phyloP scores from a whole-genome alignment of 2,329 filamentous ascomycete genomes.

The Phialophora tarda region DNA sequence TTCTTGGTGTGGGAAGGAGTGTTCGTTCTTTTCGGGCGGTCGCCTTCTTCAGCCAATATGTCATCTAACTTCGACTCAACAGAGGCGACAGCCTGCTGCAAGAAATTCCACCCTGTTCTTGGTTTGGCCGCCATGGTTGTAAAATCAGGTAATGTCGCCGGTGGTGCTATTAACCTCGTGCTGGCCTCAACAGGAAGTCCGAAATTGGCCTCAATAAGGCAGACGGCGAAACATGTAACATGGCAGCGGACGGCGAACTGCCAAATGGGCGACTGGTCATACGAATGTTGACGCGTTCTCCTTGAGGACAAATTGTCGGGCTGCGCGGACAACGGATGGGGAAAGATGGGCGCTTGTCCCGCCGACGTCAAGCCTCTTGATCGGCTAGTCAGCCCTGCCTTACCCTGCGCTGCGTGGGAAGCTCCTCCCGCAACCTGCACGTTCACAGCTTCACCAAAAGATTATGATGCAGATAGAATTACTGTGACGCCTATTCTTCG shows the following conservation, averaged over 20 bases:
- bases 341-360: constrained; percentile 13
- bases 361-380: constrained; percentile 14
- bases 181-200: neutral
- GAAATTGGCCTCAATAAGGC: neutral
- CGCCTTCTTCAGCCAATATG: constrained; percentile 81
- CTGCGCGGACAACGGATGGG: constrained; percentile 15
- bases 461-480: constrained; percentile 5
- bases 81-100: constrained; percentile 89
- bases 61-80: constrained; percentile 92
- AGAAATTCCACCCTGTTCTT: constrained; percentile 75
- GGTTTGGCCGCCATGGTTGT: constrained; percentile 43
- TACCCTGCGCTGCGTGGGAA: constrained; percentile 8
- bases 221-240: constrained; percentile 7
- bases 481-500: neutral
- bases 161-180: neutral
- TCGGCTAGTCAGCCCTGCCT: constrained; percentile 10
- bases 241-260: constrained; percentile 10
- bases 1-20: constrained; percentile 35
- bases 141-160: neutral
- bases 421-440: constrained; percentile 11
- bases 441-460: constrained; percentile 9
- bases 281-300: constrained; percentile 28
- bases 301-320: constrained; percentile 19
- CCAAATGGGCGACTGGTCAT: neutral
- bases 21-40: constrained; percentile 41